These are phyloP conservation scores for Gloeopeniophorella convolvens DNA, from an alignment of 768 basidiomycete species.

Conservation along the genomic window DNA sequence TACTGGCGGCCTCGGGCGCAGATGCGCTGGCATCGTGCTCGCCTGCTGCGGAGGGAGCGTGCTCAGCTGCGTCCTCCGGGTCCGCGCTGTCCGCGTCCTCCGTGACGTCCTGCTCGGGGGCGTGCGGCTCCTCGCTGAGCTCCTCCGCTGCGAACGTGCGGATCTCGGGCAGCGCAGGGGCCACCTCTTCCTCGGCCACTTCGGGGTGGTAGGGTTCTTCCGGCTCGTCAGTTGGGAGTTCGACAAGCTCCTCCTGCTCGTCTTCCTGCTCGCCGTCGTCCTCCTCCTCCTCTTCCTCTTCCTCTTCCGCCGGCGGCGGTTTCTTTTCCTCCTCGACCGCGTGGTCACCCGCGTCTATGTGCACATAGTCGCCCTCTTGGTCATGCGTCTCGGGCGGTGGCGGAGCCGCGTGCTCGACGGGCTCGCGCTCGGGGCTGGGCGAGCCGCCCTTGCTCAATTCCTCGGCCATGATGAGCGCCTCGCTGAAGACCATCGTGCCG, in stretches of 20 bases:
- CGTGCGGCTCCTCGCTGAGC: background rate
- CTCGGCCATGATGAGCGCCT: conserved; percentile 33
- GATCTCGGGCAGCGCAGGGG: background rate
- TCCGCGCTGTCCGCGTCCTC: conserved; percentile 9
- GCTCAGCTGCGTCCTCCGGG: background rate
- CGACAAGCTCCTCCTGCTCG: conserved; percentile 1
- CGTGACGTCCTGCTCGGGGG: conserved; percentile 15
- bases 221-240: background rate
- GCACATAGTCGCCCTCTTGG: conserved; percentile 11
- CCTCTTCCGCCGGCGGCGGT: no score
- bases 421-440: conserved; percentile 10
- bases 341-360: conserved; percentile 5
- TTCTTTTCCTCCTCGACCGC: no score
- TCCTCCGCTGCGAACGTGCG: background rate
- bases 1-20: conserved; percentile 2
- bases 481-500: conserved; percentile 69
- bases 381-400: background rate
- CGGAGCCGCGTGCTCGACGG: background rate
- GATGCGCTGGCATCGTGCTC: conserved; percentile 16
- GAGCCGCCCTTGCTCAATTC: conserved; percentile 30
- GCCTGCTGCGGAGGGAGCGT: background rate
- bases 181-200: background rate
- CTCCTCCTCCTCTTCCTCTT: no score
- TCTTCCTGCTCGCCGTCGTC: background rate
- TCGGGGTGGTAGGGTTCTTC: background rate